phyloP scores from a whole-genome alignment of 2,329 filamentous ascomycete species.

The Aureobasidium pullulans region DNA sequence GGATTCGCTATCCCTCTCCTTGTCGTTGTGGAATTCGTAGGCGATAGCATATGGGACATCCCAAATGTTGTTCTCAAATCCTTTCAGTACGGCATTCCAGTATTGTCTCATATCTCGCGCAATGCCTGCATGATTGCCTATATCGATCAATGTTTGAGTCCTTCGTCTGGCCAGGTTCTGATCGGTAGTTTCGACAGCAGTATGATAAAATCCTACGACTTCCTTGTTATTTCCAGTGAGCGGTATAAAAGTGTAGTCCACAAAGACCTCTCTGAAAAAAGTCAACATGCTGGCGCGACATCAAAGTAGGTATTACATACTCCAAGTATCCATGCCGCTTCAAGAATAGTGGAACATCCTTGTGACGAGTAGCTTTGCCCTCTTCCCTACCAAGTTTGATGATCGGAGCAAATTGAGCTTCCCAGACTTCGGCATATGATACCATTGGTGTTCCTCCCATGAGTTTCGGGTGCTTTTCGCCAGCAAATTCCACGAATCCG shows the following conservation, averaged over 20 bases:
- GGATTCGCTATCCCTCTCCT: slow-evolving; percentile 7
- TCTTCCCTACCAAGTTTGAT: slow-evolving; percentile 18
- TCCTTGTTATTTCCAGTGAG: slow-evolving; percentile 3
- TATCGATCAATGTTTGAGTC: slow-evolving; percentile 6
- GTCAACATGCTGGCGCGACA: not conserved
- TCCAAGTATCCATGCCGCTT: slow-evolving; percentile 14
- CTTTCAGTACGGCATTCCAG: slow-evolving; percentile 7
- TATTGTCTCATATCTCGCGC: slow-evolving; percentile 7
- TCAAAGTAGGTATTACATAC: not conserved
- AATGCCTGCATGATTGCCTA: slow-evolving; percentile 1
- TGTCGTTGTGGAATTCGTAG: slow-evolving; percentile 10
- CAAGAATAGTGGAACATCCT: slow-evolving; percentile 13
- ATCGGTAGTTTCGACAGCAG: slow-evolving; percentile 10
- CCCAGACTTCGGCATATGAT: slow-evolving; percentile 8
- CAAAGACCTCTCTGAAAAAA: slow-evolving; percentile 10
- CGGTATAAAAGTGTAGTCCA: slow-evolving; percentile 15
- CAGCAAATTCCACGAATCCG: slow-evolving; percentile 26
- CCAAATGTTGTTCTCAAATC: slow-evolving; percentile 12
- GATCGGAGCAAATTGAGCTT: slow-evolving; percentile 4
- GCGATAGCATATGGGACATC: slow-evolving; percentile 14
- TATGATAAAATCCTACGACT: slow-evolving; percentile 11
- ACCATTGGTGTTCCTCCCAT: slow-evolving; percentile 16
- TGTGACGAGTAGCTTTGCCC: slow-evolving; percentile 15
- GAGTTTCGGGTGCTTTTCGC: slow-evolving; percentile 21
- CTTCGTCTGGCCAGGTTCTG: slow-evolving; percentile 9